phyloP scores from a whole-genome alignment of 257 asterid species.

The Nicotiana tomentosiformis region DNA sequence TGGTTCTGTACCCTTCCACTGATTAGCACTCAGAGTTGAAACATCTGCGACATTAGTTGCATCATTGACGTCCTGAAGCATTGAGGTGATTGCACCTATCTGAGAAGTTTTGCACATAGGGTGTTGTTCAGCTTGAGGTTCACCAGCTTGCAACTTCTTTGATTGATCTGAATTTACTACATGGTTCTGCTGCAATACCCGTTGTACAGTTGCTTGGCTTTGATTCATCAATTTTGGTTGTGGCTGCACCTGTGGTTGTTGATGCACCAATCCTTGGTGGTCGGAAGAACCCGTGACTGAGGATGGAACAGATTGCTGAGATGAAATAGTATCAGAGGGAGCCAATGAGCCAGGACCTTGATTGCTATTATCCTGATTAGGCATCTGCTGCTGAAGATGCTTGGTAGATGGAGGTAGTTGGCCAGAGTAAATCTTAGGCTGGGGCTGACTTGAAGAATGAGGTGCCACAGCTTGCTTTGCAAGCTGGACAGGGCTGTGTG shows the following conservation, averaged over 20 bases:
- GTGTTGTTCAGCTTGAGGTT: constrained; percentile 42
- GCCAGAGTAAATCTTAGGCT: constrained; percentile 48
- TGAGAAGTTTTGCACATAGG: constrained; percentile 39
- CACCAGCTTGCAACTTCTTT: constrained; percentile 40
- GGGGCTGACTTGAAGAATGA: constrained; percentile 55
- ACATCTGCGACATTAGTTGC: constrained; percentile 30
- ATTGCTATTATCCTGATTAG: constrained; percentile 42
- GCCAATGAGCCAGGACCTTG: constrained; percentile 43
- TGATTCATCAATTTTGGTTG: constrained; percentile 50
- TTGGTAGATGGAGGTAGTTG: constrained; percentile 42
- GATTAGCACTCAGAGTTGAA: constrained; percentile 34
- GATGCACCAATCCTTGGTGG: constrained; percentile 25
- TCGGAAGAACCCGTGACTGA: constrained; percentile 35
- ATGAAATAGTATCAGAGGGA: constrained; percentile 33
- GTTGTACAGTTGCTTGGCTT: constrained; percentile 43
- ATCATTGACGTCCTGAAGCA: constrained; percentile 35
- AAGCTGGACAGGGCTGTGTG: constrained; percentile 32
- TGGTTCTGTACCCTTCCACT: constrained; percentile 48
- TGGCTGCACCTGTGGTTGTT: constrained; percentile 26
- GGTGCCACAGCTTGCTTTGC: constrained; percentile 42
- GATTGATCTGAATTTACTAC: constrained; percentile 33
- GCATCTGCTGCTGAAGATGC: constrained; percentile 33
- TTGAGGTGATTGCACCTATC: constrained; percentile 26
- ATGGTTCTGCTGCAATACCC: constrained; percentile 42
- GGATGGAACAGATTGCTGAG: constrained; percentile 49